Evolutionary conservation across 2,329 filamentous ascomycete genomes (phyloP), one percentile per base, ranked within the genome.

Genomic region (Beauveria medogensis): DNA sequence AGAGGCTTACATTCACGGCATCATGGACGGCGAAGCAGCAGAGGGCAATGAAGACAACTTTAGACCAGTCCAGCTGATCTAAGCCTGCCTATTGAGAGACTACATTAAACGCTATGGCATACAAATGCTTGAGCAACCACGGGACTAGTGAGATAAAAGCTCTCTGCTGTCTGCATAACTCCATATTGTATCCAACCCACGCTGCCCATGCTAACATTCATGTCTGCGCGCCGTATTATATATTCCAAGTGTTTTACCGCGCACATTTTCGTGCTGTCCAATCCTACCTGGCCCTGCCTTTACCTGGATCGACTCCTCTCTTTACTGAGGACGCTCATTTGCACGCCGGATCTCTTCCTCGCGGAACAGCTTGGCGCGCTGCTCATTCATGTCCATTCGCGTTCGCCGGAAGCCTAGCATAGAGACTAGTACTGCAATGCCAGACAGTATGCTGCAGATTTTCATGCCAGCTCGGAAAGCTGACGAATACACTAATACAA

Each of bases 401-500:
- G 70, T 66, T 20, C 70, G 71, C 7, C 71, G 73, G 60, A 74
- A 80, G 0, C 74, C 73, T 0, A 74, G 74, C 18, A 77, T 56
- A 1, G 77, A 72, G 2, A 73, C 64, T 3, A 82, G 18, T 16
- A 79, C 64, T 2, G 73, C 78, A 9, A 73, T 63, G 3, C 70
- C 76, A 10, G 77, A 71, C 16, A 82, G 66, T 2, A 72, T 72
- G 1, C 74, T 71, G 44, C 74, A 77, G n/a, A 78, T 72, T 51
- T 71, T 70, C 80, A 83, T 82, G 54, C 79, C 77, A 55, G 72
- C 65, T 6, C 65, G 72, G 64, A 82, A 81, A 2, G 80, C 75
- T 12, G 75, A 68, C 0, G 77, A 70, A 65, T 80, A 81, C 0
- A 74, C 71, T 30, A 66, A 64, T 53, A 73, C 71, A 37, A 80